Percentiles rank a stretch among this genome's conserved stretches.
These are phyloP conservation scores for Verbena officinalis DNA, from an alignment of 257 asterid genomes.

Conservation along the genomic window DNA sequence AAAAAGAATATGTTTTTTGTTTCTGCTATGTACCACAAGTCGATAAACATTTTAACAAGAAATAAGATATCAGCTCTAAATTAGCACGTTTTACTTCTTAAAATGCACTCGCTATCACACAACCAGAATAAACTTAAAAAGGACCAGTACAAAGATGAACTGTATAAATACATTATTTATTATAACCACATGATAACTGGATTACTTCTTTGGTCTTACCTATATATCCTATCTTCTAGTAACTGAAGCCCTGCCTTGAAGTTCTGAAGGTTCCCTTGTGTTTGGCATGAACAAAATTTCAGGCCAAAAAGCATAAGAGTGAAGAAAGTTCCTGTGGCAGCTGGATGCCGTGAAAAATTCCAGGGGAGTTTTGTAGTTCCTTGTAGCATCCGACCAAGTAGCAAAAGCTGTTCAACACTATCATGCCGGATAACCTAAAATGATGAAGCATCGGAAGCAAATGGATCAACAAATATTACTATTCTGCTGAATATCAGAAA, in stretches of 20 bases:
- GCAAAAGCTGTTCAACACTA: slow-evolving; percentile 90
- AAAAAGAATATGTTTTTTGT: neutral
- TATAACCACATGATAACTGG: neutral
- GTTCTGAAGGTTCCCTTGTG: slow-evolving; percentile 82
- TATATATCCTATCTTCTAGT: slow-evolving; percentile 92
- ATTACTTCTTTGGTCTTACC: slow-evolving; percentile 45
- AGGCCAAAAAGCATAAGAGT: slow-evolving; percentile 95
- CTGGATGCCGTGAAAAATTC: slow-evolving; percentile 93
- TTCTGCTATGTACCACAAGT: neutral
- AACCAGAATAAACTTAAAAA: slow-evolving; percentile 20
- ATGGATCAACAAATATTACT: slow-evolving; percentile 23
- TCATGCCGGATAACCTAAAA: slow-evolving; percentile 90
- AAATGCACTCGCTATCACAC: slow-evolving; percentile 13
- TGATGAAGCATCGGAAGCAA: slow-evolving; percentile 16
- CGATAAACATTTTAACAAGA: neutral
- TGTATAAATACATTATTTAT: too few relatives aligned
- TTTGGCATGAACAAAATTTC: slow-evolving; percentile 84
- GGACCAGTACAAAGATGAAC: too few relatives aligned
- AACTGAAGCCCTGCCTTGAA: slow-evolving; percentile 91
- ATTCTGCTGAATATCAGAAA: slow-evolving; percentile 16
- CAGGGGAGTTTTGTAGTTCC: slow-evolving; percentile 85
- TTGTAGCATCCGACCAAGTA: slow-evolving; percentile 94
- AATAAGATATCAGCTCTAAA: neutral
- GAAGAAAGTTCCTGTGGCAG: slow-evolving; percentile 94
- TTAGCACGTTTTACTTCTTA: slow-evolving; percentile 6